Percentiles rank a stretch among this genome's conserved stretches.
phyloP scores from a whole-genome alignment of 2,329 filamentous ascomycete genomes.

The Colletotrichum sp. region DNA sequence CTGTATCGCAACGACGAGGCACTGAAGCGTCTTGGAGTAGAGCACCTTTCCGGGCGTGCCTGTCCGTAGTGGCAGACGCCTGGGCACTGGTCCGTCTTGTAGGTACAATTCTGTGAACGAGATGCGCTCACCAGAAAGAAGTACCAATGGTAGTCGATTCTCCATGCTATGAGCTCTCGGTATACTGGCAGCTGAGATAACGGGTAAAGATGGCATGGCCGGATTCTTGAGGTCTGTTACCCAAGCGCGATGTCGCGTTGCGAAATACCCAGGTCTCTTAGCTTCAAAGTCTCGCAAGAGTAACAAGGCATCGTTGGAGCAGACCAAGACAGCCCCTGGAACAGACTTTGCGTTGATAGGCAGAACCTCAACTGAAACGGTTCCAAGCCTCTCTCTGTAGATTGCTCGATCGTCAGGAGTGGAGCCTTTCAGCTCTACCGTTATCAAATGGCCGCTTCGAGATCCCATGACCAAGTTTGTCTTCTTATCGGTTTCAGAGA shows the following conservation, averaged over 20 bases:
- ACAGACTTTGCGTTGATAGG: conserved; percentile 16
- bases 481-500: conserved; percentile 29
- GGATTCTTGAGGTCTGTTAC: conserved; percentile 54
- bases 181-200: conserved; percentile 54
- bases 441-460: conserved; percentile 56
- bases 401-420: conserved; percentile 29
- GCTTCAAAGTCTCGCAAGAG: conserved; percentile 44
- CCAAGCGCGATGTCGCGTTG: conserved; percentile 52
- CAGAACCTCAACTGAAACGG: conserved; percentile 40
- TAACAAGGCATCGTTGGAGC: conserved; percentile 53
- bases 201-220: conserved; percentile 48
- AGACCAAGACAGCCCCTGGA: conserved; percentile 42
- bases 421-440: conserved; percentile 31
- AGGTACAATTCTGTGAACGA: conserved; percentile 58
- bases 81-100: conserved; percentile 51
- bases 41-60: conserved; percentile 58
- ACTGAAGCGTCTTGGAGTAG: conserved; percentile 58
- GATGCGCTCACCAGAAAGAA: conserved; percentile 55
- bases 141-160: conserved; percentile 48
- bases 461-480: conserved; percentile 50
- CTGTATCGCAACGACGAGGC: conserved; percentile 57
- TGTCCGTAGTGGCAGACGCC: conserved; percentile 47
- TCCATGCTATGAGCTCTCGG: conserved; percentile 39
- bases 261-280: conserved; percentile 33
- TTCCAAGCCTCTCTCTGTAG: conserved; percentile 36